Conservation (phyloP, 106 monocot genomes). For the Allium sativum region DNA sequence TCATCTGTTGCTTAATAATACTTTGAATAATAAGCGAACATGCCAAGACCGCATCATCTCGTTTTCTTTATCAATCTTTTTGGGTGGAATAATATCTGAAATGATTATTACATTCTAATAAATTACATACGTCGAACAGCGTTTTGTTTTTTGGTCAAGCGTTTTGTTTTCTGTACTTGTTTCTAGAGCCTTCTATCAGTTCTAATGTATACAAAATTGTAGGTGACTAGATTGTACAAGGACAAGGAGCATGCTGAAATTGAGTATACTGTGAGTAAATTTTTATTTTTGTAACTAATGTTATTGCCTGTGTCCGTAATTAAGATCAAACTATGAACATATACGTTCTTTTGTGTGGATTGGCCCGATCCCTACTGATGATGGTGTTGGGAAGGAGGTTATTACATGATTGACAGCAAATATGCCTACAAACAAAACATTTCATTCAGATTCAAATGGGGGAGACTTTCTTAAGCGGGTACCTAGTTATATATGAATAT, state of each 20-base stretch:
- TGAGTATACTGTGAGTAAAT: slow-evolving; percentile 14
- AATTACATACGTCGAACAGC: too few species aligned
- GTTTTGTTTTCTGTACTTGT: background rate
- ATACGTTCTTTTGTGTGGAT: slow-evolving; percentile 8
- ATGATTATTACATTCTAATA: too few species aligned
- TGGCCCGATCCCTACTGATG: slow-evolving; percentile 30
- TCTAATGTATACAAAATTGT: background rate
- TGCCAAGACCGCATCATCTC: too few species aligned
- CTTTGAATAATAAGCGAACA: too few species aligned
- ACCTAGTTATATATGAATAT: background rate
- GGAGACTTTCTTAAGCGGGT: slow-evolving; percentile 69
- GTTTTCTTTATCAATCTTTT: too few species aligned
- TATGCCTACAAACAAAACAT: slow-evolving; percentile 54
- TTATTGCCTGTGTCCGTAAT: too few species aligned
- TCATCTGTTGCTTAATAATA: too few species aligned
- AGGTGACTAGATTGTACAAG: too few species aligned
- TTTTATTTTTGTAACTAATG: background rate
- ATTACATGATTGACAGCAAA: slow-evolving; percentile 44
- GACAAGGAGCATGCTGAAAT: too few species aligned
- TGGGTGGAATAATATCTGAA: too few species aligned
- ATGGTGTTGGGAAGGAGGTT: slow-evolving; percentile 38
- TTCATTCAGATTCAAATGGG: slow-evolving; percentile 71
- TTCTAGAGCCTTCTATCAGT: background rate
- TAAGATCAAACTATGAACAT: slow-evolving; percentile 1
- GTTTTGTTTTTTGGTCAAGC: too few species aligned